Evolutionary conservation across 805 yeast species (phyloP), one percentile per base, ranked within the genome.

Genomic region (Cyberlindnera misumaiensis): DNA sequence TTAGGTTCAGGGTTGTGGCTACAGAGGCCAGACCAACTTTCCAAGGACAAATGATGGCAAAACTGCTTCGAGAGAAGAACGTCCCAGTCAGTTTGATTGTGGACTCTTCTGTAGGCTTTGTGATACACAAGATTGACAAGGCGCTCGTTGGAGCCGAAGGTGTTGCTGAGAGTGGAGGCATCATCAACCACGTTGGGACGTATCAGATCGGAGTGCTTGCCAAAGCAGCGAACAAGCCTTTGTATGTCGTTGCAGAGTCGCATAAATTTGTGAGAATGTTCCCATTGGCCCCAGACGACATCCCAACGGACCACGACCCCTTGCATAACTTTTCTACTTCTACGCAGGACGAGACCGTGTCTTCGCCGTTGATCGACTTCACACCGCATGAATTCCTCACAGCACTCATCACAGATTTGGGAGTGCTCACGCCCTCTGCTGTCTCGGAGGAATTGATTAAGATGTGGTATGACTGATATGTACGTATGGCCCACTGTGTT

Each of bases 101-200:
- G 13, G 99, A 93, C 58, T 79, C 87, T 38, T 95, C 96, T 7
- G 97, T 90, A 11, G 97, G 97, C 0, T 87, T 80, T 49, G 86
- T 88, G 28, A 80, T 93, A 42, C 89, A 87, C 59, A 83, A 84
- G 59, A 88, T 89, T 11, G 95, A 90, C 64, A 90, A 93, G 61
- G 84, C 93, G 4, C 74, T 93, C 47, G 93, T 93, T 48, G 99
- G 99, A 39, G 98, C 98, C 1, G 98, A 93, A 63, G 99, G 99
- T 49, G 99, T 93, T 4, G 95, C 96, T 3, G 99, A 93, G 65
- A 83, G 94, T 58, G 99, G 99, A 40, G 99, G 99, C 26, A 87
- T 94, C 34, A 90, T 93, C 49, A 93, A 93, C 62, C 89, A 84
- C 49, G 80, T 93, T 45, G 99, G 99, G 5, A 81, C 95, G 2